Evolutionary conservation across 179 eudicot genomes (phyloP).

Genomic region (Spinacia oleracea): DNA sequence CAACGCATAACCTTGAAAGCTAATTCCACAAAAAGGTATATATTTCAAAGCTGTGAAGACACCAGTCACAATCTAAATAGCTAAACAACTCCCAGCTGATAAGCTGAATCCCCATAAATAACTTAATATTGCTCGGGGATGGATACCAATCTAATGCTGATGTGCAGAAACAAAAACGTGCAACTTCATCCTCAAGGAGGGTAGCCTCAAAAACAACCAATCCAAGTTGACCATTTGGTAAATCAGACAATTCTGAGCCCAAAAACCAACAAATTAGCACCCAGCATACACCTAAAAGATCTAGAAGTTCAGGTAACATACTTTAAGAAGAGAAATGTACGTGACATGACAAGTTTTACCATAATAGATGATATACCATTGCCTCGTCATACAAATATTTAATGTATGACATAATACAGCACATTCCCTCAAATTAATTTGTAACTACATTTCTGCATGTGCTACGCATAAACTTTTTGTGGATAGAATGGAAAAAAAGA

Average conservation of each 20-base stretch:
- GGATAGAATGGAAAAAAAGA: too few relatives aligned
- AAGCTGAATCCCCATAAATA: neutral
- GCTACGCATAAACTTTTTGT: too few relatives aligned
- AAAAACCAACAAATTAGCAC: neutral
- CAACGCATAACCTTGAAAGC: constrained; percentile 8
- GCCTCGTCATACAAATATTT: too few relatives aligned
- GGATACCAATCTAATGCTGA: neutral
- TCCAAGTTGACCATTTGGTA: neutral
- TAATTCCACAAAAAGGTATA: neutral
- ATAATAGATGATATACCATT: neutral
- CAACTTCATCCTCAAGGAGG: neutral
- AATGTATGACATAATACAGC: too few relatives aligned
- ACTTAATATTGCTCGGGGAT: neutral
- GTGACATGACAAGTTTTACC: neutral
- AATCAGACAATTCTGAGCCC: neutral
- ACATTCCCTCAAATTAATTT: too few relatives aligned
- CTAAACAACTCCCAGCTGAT: neutral
- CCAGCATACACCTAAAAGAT: neutral
- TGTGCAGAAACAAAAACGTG: neutral
- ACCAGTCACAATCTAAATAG: neutral
- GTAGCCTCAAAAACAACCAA: neutral
- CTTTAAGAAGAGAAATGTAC: too few relatives aligned
- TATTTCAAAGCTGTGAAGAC: neutral
- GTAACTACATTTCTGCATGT: too few relatives aligned
- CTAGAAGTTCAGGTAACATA: neutral